These are phyloP conservation scores for Clarireedia paspali DNA, from an alignment of 2,329 filamentous ascomycete species.

Conservation along the genomic window DNA sequence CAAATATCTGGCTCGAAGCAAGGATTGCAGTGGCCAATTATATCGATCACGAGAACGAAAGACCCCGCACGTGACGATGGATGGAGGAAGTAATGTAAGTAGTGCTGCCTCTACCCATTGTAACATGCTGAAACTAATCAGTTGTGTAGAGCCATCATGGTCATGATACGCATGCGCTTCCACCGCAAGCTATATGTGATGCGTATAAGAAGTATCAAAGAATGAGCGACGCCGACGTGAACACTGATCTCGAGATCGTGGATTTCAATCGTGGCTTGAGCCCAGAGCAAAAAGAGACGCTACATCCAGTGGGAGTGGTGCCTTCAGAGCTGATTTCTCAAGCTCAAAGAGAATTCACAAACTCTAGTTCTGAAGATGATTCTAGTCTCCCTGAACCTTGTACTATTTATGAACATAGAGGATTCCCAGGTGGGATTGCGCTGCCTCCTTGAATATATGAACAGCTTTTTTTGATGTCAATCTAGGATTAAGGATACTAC, in stretches of 20 bases:
- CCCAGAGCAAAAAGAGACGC: slow-evolving; percentile 18
- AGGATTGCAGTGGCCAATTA: neutral
- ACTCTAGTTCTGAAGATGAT: neutral
- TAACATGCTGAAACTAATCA: neutral
- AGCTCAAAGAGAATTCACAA: slow-evolving; percentile 18
- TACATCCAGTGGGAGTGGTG: slow-evolving; percentile 19
- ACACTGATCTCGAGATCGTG: slow-evolving; percentile 23
- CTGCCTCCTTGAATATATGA: neutral
- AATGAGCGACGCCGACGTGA: slow-evolving; percentile 21
- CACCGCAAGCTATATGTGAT: slow-evolving; percentile 27
- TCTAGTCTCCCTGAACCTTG: slow-evolving; percentile 13
- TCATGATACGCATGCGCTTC: slow-evolving; percentile 29
- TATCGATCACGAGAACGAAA: neutral
- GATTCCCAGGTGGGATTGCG: slow-evolving; percentile 22
- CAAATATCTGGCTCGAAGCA: neutral
- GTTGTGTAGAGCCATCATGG: slow-evolving; percentile 12
- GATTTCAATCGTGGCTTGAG: slow-evolving; percentile 27
- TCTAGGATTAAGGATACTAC: slow-evolving; percentile 56
- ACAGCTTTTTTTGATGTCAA: neutral
- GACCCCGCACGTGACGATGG: slow-evolving; percentile 7
- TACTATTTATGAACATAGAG: slow-evolving; percentile 27
- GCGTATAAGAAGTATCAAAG: slow-evolving; percentile 28
- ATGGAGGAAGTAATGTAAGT: slow-evolving; percentile 6
- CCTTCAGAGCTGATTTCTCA: slow-evolving; percentile 18
- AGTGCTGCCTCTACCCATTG: neutral